These are phyloP conservation scores for Tolypocladium capitatum DNA, from an alignment of 2,329 filamentous ascomycete genomes.

Conservation along the genomic window DNA sequence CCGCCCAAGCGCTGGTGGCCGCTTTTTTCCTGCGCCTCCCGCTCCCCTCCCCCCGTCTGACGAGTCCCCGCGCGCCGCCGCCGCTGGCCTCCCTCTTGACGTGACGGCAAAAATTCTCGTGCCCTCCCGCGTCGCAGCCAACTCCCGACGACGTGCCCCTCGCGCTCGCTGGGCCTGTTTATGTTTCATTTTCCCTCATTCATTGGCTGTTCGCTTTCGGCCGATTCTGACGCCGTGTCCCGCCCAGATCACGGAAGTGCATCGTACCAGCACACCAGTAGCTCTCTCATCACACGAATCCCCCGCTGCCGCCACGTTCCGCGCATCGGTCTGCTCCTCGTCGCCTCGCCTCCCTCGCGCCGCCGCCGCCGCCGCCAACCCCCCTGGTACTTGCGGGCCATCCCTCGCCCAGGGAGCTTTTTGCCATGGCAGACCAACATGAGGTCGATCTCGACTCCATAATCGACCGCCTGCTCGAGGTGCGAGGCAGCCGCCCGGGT, in stretches of 20 bases:
- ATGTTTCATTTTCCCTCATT: not conserved
- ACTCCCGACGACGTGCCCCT: not conserved
- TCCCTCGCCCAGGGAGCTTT: conserved; percentile 20
- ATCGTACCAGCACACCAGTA: conserved; percentile 15
- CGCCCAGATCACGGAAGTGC: conserved; percentile 18
- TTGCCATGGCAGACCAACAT: conserved; percentile 51
- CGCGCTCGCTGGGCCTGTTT: not conserved
- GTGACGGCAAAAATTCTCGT: not conserved
- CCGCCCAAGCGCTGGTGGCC: conserved; percentile 4
- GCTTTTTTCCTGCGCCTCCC: conserved; percentile 3
- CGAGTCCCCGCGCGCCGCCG: not conserved
- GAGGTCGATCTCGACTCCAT: conserved; percentile 98
- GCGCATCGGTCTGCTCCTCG: conserved; percentile 15
- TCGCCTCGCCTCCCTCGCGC: conserved; percentile 12
- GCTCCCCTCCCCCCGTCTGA: conserved; percentile 1
- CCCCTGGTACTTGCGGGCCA: conserved; percentile 24
- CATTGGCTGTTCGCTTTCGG: not conserved
- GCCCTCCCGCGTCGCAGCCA: not conserved
- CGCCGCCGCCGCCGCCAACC: conserved; percentile 6
- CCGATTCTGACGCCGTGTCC: not conserved
- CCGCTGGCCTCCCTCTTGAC: not conserved
- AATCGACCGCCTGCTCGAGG: conserved; percentile 95
- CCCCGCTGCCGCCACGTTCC: conserved; percentile 15
- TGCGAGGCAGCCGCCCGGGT: conserved; percentile 90
- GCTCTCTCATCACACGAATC: conserved; percentile 11